Evolutionary conservation across 164 flowering plant genomes (phyloP).

Genomic region (Protea cynaroides): DNA sequence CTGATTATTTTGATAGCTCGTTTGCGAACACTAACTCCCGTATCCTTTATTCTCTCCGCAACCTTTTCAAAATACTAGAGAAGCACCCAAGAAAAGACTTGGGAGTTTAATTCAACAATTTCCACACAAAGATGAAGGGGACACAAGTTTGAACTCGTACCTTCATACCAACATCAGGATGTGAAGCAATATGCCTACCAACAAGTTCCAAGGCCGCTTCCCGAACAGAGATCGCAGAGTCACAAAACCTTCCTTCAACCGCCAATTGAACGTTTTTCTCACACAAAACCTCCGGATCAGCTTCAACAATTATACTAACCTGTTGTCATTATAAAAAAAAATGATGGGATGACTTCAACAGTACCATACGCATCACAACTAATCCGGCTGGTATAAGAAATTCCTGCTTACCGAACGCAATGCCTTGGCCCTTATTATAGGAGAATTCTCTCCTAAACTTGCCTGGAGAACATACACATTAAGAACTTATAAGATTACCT

Average conservation of each 20-base stretch:
- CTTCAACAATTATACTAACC: constrained; percentile 96
- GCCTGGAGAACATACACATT: constrained; percentile 39
- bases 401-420: constrained; percentile 67
- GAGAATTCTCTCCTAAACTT: constrained; percentile 84
- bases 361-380: neutral
- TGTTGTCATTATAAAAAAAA: constrained; percentile 21
- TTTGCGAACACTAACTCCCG: constrained; percentile 99
- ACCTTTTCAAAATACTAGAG: constrained; percentile 91
- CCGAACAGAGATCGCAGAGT: constrained; percentile 90
- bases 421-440: constrained; percentile 88
- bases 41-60: constrained; percentile 91
- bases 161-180: constrained; percentile 97
- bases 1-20: constrained; percentile 89
- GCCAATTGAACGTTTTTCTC: constrained; percentile 88
- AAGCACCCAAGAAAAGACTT: constrained; percentile 8
- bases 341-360: neutral
- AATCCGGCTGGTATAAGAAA: constrained; percentile 1
- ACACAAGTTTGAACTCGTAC: constrained; percentile 27
- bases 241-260: constrained; percentile 97
- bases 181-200: constrained; percentile 97
- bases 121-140: neutral
- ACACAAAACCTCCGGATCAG: constrained; percentile 91
- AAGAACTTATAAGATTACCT: neutral
- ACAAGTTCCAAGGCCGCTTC: constrained; percentile 99
- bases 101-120: neutral